These are phyloP conservation scores for Wickerhamiella infanticola DNA, from an alignment of 1,139 yeast species.

Conservation along the genomic window DNA sequence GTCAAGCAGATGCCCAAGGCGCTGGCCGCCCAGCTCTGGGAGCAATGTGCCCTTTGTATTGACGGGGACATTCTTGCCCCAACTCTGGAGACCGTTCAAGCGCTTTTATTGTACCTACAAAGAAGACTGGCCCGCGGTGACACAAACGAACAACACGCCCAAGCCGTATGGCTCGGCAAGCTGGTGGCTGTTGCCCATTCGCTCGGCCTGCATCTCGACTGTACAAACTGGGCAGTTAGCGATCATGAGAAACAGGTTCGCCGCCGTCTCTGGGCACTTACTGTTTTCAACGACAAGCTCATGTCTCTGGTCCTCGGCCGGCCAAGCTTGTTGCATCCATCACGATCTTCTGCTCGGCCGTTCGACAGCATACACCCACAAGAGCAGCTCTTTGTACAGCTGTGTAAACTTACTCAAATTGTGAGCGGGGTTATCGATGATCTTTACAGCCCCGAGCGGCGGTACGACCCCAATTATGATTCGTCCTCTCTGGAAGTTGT, in stretches of 20 bases:
- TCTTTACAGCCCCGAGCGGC: constrained; percentile 17
- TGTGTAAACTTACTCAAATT: constrained; percentile 20
- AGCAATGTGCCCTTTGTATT: constrained; percentile 20
- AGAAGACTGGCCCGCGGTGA: constrained; percentile 22
- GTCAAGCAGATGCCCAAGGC: constrained; percentile 22
- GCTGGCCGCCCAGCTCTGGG: constrained; percentile 19
- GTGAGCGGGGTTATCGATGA: constrained; percentile 19
- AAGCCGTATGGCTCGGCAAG: constrained; percentile 21
- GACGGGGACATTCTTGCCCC: constrained; percentile 25
- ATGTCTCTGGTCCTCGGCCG: constrained; percentile 22
- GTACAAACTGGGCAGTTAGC: constrained; percentile 22
- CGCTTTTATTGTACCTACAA: constrained; percentile 25
- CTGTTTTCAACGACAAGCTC: constrained; percentile 26
- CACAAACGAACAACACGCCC: constrained; percentile 21
- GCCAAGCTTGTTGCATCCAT: constrained; percentile 19
- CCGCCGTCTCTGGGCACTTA: constrained; percentile 23
- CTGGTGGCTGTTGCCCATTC: constrained; percentile 22
- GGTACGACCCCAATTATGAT: constrained; percentile 10
- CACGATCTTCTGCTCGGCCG: constrained; percentile 16
- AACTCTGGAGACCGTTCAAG: constrained; percentile 31
- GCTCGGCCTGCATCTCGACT: constrained; percentile 25
- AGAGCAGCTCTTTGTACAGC: constrained; percentile 22
- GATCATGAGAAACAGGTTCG: constrained; percentile 20
- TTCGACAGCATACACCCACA: constrained; percentile 20
- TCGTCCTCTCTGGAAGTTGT: not conserved